Evolutionary conservation across 2,329 filamentous ascomycete genomes (phyloP), one percentile per base, ranked within the genome.

Genomic region (Aspergillus eucalypticola): DNA sequence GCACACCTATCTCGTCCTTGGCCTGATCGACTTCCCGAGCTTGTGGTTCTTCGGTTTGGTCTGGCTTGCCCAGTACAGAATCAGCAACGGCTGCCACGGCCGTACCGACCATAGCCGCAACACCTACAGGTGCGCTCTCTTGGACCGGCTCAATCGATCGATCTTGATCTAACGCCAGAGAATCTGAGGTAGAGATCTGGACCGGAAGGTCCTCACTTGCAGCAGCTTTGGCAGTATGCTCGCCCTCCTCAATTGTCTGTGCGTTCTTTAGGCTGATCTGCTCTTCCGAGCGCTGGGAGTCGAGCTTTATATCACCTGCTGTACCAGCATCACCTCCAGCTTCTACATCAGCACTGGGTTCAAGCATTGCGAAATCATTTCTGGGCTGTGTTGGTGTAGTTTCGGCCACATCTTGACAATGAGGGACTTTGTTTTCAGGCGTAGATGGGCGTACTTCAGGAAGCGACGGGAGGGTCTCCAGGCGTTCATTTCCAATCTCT

Each of bases 21-120:
- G 10, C n/a, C 11, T 38, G 35, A 44, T 48, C 48, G 13, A 29
- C 29, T 32, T 35, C 8, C 4, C 5, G 19, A 19, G 10, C 5
- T 8, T 52, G 10, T n/a, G 27, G 7, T 35, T 54, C 42, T 17
- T 58, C 67, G 13, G 41, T 6, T 3, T 23, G 25, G 8, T 64
- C 64, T 15, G 42, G n/a, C 27, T 38, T 53, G 11, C 23, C 51
- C 17, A 46, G 17, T n/a, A 41, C 29, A 35, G 38, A n/a, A 51
- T 64, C 6, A 5, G 27, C 35, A 10, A 62, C 58, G 6, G 64
- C 61, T 7, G 60, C 60, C 49, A 70, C 62, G 23, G 64, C 67
- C 5, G 64, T 64, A 38, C 65, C 60, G 17, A 69, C 66, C 21
- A 69, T 35, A 32, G 65, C 54, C 1, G 62, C 56, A 25, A 69